phyloP scores from a whole-genome alignment of 306 rosid genomes.

The Spatholobus suberectus region DNA sequence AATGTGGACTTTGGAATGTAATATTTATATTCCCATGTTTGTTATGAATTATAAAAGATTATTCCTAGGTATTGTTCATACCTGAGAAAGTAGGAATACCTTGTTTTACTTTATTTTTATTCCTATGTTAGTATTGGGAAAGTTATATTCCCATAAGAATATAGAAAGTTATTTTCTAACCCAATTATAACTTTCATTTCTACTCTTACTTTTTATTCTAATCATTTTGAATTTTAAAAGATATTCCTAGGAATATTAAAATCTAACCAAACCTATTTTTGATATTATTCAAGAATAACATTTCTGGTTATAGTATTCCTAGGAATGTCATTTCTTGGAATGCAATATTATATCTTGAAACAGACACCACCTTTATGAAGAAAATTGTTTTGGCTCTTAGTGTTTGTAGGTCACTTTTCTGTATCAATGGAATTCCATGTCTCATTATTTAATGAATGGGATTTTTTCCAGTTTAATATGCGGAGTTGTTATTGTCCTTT shows the following conservation, averaged over 20 bases:
- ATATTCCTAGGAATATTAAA: background rate
- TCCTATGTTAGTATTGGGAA: background rate
- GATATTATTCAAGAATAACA: background rate
- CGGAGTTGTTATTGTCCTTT: constrained; percentile 26
- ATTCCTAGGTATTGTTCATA: background rate
- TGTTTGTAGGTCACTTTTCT: constrained; percentile 12
- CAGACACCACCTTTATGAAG: background rate
- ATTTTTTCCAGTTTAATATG: constrained; percentile 19
- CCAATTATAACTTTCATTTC: background rate
- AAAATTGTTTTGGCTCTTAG: constrained; percentile 1
- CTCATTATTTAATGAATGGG: constrained; percentile 18
- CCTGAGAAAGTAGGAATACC: background rate
- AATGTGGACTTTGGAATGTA: background rate
- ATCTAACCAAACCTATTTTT: background rate
- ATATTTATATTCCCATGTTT: background rate
- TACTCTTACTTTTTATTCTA: background rate
- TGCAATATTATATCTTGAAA: background rate
- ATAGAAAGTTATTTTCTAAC: background rate
- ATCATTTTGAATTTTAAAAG: background rate
- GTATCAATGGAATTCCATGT: background rate
- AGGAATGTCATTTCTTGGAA: background rate
- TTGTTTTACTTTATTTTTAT: background rate
- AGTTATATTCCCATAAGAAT: background rate
- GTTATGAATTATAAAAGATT: background rate
- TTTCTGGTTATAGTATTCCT: background rate